These are phyloP conservation scores for Bryum argenteum DNA, from an alignment of 225 moss, liverwort and hornwort species.

Conservation along the genomic window DNA sequence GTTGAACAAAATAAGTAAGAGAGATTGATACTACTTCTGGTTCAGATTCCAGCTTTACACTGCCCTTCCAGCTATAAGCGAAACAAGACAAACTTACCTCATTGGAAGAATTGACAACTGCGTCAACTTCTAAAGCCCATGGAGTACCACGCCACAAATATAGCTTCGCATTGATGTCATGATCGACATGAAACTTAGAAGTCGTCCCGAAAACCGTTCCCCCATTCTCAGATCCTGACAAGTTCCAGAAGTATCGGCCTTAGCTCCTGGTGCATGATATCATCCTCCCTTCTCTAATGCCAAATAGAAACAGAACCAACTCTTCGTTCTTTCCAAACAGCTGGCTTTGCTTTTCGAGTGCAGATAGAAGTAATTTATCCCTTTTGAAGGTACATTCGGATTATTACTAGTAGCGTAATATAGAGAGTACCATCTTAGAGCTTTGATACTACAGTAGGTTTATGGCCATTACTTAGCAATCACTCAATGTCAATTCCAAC, in stretches of 20 bases:
- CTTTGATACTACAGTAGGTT: neutral
- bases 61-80: slow-evolving; percentile 6
- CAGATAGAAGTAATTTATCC: neutral
- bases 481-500: neutral
- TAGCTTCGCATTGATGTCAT: slow-evolving; percentile 85
- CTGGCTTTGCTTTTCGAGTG: neutral
- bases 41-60: neutral
- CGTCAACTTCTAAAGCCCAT: slow-evolving; percentile 94
- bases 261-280: neutral
- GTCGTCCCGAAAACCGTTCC: slow-evolving; percentile 48
- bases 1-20: slow-evolving; percentile 11
- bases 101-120: slow-evolving; percentile 95
- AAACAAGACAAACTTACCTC: slow-evolving; percentile 58
- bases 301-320: neutral
- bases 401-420: too few species aligned
- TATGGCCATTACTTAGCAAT: neutral
- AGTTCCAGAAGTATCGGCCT: slow-evolving; percentile 10
- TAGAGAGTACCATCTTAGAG: neutral
- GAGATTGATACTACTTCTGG: neutral
- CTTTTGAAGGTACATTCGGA: neutral
- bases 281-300: slow-evolving; percentile 9
- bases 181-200: slow-evolving; percentile 82
- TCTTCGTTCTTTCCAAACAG: neutral
- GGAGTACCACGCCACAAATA: slow-evolving; percentile 93
- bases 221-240: slow-evolving; percentile 70